Evolutionary conservation across 176 grass and related monocot species (phyloP).

Genomic region (Poa annua): DNA sequence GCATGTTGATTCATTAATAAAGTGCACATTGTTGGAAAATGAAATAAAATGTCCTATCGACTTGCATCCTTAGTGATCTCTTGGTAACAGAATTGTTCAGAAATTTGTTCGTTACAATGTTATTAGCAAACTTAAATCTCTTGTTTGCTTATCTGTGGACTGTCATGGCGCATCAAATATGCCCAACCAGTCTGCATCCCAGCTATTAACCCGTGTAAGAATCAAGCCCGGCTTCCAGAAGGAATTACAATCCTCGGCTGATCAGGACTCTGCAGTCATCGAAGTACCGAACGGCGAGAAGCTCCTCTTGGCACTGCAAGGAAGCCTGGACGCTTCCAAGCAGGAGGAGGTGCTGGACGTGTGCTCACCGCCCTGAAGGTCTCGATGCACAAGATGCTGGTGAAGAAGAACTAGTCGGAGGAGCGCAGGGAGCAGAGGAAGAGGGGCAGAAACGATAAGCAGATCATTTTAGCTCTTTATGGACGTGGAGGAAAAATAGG

Average conservation of each 20-base stretch:
- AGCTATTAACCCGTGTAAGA: conserved; percentile 53
- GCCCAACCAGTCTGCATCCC: conserved; percentile 31
- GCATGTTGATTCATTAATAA: neutral
- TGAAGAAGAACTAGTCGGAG: conserved; percentile 89
- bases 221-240: conserved; percentile 42
- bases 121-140: too few species aligned
- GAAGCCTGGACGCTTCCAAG: conserved; percentile 59
- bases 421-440: conserved; percentile 89
- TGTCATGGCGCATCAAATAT: conserved; percentile 85
- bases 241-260: conserved; percentile 12
- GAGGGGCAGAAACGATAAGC: conserved; percentile 81
- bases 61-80: too few species aligned
- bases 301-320: conserved; percentile 75
- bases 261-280: conserved; percentile 34
- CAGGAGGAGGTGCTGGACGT: conserved; percentile 69
- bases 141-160: too few species aligned
- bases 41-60: too few species aligned
- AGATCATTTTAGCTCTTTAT: too few species aligned
- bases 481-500: too few species aligned
- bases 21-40: too few species aligned
- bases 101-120: too few species aligned
- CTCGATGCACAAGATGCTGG: conserved; percentile 84
- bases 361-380: conserved; percentile 63
- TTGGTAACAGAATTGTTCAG: too few species aligned
- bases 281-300: conserved; percentile 70